These are phyloP conservation scores for Globisporangium spiculum DNA, from an alignment of 352 stramenopile species.

Conservation along the genomic window DNA sequence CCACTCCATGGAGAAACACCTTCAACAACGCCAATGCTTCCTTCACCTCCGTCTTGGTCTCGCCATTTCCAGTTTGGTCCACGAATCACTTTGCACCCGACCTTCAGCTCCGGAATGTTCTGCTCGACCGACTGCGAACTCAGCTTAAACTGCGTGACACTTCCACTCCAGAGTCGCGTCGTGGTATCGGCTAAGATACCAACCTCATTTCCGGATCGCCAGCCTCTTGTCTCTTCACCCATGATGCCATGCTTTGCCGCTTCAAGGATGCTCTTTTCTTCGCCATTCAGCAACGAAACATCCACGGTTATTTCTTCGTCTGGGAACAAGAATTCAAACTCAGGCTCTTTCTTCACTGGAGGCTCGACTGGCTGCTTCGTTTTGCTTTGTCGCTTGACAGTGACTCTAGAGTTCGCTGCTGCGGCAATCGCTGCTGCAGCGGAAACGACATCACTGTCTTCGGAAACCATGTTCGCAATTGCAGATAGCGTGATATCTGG, in stretches of 20 bases:
- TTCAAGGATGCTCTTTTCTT: constrained; percentile 55
- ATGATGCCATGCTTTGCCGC: constrained; percentile 70
- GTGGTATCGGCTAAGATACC: constrained; percentile 68
- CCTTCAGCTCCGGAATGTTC: constrained; percentile 55
- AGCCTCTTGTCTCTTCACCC: constrained; percentile 47
- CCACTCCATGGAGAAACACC: constrained; percentile 86
- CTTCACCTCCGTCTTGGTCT: constrained; percentile 86
- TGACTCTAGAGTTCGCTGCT: constrained; percentile 34
- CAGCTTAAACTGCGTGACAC: constrained; percentile 67
- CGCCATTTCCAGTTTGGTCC: constrained; percentile 89
- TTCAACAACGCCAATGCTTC: constrained; percentile 78
- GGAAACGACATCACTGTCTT: constrained; percentile 72
- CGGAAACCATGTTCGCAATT: constrained; percentile 85
- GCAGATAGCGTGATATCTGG: constrained; percentile 75
- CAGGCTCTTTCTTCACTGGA: constrained; percentile 23
- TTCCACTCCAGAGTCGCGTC: constrained; percentile 76
- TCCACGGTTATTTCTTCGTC: constrained; percentile 63
- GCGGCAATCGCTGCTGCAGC: constrained; percentile 47
- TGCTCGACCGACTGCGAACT: constrained; percentile 39
- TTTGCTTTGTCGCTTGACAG: constrained; percentile 38
- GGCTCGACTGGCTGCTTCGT: constrained; percentile 13
- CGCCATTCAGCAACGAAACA: constrained; percentile 45
- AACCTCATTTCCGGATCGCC: constrained; percentile 73
- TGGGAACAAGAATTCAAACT: constrained; percentile 70
- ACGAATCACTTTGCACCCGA: constrained; percentile 87